Evolutionary conservation across 805 yeast genomes (phyloP).

Genomic region (Metschnikowia cerradonensis): DNA sequence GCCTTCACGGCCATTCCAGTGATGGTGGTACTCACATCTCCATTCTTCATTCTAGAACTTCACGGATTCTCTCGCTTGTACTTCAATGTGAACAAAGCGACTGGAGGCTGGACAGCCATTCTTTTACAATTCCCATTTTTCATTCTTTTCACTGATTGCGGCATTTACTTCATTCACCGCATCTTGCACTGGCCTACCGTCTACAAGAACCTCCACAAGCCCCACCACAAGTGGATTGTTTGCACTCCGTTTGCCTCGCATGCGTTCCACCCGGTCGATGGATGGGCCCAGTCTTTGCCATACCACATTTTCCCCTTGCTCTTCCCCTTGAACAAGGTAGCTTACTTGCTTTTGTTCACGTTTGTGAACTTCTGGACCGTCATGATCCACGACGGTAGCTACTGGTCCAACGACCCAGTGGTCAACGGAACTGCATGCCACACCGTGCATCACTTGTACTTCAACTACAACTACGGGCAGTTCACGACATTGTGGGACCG

Average conservation of each 20-base stretch:
- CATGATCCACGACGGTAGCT: conserved; percentile 97
- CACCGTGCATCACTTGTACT: conserved; percentile 93
- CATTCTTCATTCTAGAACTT: conserved; percentile 83
- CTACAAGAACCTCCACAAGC: conserved; percentile 86
- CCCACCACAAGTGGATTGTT: conserved; percentile 98
- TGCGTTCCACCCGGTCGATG: conserved; percentile 98
- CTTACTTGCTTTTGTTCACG: conserved; percentile 77
- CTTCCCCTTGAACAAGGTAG: conserved; percentile 87
- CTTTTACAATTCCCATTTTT: conserved; percentile 69
- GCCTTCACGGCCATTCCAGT: conserved; percentile 80
- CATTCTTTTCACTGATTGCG: conserved; percentile 89
- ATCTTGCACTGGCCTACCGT: conserved; percentile 89
- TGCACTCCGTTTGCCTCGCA: conserved; percentile 98
- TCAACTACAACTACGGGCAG: conserved; percentile 97
- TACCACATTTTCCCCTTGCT: conserved; percentile 89
- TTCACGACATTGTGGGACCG: conserved; percentile 98
- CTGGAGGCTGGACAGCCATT: conserved; percentile 67
- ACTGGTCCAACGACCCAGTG: conserved; percentile 86
- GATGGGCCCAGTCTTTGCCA: conserved; percentile 88
- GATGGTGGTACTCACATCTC: conserved; percentile 84
- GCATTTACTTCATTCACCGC: conserved; percentile 88
- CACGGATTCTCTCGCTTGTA: conserved; percentile 81
- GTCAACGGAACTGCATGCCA: conserved; percentile 98
- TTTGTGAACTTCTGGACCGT: conserved; percentile 98
- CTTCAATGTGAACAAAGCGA: conserved; percentile 55